These are phyloP conservation scores for Botryotinia calthae DNA, from an alignment of 2,329 filamentous ascomycete genomes.

Conservation along the genomic window DNA sequence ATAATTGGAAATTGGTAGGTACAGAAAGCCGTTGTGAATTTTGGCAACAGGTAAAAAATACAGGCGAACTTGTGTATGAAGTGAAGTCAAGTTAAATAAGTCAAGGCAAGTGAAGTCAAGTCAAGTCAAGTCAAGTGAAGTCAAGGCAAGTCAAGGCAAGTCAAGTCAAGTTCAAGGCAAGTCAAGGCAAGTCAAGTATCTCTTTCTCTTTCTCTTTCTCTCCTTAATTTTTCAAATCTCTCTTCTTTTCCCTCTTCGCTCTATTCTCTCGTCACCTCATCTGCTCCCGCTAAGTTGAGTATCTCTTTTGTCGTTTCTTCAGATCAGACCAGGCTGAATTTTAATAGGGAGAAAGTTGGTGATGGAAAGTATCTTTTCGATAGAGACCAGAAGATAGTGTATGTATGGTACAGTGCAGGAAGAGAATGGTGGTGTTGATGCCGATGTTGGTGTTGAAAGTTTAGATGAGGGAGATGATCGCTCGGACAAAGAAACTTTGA, in stretches of 20 bases:
- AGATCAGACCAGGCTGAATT: conserved; percentile 10
- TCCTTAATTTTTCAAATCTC: neutral
- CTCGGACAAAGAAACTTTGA: conserved; percentile 13
- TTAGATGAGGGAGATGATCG: conserved; percentile 14
- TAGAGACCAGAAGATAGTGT: neutral
- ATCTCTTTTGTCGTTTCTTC: neutral
- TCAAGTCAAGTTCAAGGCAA: neutral
- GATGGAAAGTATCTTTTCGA: neutral
- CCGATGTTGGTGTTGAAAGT: neutral
- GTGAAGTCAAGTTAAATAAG: neutral
- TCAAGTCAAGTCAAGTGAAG: neutral
- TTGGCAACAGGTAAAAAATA: neutral
- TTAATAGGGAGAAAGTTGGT: neutral
- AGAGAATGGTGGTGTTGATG: neutral
- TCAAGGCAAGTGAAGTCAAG: neutral
- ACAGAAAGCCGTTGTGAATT: neutral
- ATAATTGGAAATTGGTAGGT: conserved; percentile 1
- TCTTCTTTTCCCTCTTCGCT: neutral
- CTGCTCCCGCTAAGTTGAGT: neutral
- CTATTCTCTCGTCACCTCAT: neutral
- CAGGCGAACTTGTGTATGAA: neutral
- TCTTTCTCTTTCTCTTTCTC: neutral
- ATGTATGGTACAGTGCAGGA: too few relatives aligned
- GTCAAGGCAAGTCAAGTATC: neutral
- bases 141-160: neutral